Evolutionary conservation across 2,329 filamentous ascomycete genomes (phyloP).

Genomic region (Didymella sp.): DNA sequence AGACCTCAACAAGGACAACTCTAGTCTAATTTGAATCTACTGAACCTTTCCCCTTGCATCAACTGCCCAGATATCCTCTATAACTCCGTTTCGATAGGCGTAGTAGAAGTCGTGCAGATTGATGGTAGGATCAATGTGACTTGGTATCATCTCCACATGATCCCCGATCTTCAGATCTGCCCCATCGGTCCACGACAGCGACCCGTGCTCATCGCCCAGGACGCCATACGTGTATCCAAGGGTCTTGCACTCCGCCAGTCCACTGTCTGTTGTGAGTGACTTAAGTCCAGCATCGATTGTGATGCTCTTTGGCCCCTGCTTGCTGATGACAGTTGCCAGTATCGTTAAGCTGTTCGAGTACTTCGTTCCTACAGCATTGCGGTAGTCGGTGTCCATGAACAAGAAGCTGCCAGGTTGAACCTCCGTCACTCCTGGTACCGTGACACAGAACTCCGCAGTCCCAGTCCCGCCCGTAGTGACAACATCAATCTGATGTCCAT

Average conservation of each 20-base stretch:
- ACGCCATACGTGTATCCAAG: slow-evolving; percentile 54
- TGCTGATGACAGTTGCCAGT: slow-evolving; percentile 58
- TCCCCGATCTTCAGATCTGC: slow-evolving; percentile 54
- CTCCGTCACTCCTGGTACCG: slow-evolving; percentile 60
- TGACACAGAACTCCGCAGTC: slow-evolving; percentile 61
- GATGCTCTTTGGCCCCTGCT: slow-evolving; percentile 53
- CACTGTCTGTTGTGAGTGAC: slow-evolving; percentile 61
- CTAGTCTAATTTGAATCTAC: slow-evolving; percentile 34
- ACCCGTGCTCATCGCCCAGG: slow-evolving; percentile 60
- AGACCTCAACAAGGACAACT: slow-evolving; percentile 14
- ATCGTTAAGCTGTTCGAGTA: slow-evolving; percentile 60
- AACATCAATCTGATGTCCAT: slow-evolving; percentile 56
- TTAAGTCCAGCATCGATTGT: slow-evolving; percentile 62
- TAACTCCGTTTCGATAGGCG: slow-evolving; percentile 56
- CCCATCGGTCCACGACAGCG: slow-evolving; percentile 56
- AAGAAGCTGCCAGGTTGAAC: slow-evolving; percentile 63
- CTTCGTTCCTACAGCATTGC: slow-evolving; percentile 58
- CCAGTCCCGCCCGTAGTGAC: slow-evolving; percentile 62
- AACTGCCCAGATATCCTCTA: slow-evolving; percentile 61
- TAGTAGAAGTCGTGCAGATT: slow-evolving; percentile 62
- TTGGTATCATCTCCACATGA: slow-evolving; percentile 61
- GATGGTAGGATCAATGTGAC: slow-evolving; percentile 63
- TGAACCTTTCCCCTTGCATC: slow-evolving; percentile 61
- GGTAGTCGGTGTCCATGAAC: slow-evolving; percentile 66
- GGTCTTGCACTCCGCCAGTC: slow-evolving; percentile 57